Conservation (phyloP, 148 eudicot species). For the Fagopyrum esculentum region DNA sequence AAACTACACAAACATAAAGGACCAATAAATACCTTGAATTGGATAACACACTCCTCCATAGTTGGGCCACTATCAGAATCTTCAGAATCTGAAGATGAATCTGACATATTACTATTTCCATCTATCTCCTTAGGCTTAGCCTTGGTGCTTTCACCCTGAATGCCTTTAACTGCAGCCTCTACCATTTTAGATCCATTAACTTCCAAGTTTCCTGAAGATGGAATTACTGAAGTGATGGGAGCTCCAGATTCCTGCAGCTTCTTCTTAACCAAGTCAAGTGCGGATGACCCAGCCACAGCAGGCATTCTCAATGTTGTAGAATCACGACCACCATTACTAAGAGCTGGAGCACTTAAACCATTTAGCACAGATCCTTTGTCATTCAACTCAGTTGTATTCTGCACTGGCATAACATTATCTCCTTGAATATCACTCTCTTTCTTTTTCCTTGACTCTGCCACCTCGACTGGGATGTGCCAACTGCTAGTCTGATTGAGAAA, state of each 20-base stretch:
- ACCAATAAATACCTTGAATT: conserved; percentile 62
- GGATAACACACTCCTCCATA: conserved; percentile 68
- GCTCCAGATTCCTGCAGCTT: conserved; percentile 92
- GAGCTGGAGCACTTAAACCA: conserved; percentile 82
- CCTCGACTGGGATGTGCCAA: conserved; percentile 91
- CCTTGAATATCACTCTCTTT: conserved; percentile 49
- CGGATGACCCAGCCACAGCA: conserved; percentile 53
- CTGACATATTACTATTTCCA: conserved; percentile 62
- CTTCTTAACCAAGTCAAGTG: conserved; percentile 87
- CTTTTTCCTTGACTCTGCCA: conserved; percentile 63
- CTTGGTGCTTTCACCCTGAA: conserved; percentile 59
- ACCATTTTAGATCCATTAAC: conserved; percentile 58
- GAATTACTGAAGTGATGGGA: conserved; percentile 53
- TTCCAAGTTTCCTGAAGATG: conserved; percentile 45
- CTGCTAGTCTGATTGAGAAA: conserved; percentile 62
- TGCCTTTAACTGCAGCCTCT: conserved; percentile 49
- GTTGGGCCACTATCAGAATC: conserved; percentile 80
- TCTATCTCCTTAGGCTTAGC: conserved; percentile 67
- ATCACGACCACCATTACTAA: conserved; percentile 89
- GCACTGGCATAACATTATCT: conserved; percentile 43
- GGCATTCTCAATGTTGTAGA: conserved; percentile 51
- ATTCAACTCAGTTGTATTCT: conserved; percentile 32
- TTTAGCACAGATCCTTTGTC: conserved; percentile 56
- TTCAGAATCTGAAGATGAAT: conserved; percentile 91
- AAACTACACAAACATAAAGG: not conserved